phyloP scores from a whole-genome alignment of 2,329 filamentous ascomycete genomes.

The Ophiostoma ulmi region DNA sequence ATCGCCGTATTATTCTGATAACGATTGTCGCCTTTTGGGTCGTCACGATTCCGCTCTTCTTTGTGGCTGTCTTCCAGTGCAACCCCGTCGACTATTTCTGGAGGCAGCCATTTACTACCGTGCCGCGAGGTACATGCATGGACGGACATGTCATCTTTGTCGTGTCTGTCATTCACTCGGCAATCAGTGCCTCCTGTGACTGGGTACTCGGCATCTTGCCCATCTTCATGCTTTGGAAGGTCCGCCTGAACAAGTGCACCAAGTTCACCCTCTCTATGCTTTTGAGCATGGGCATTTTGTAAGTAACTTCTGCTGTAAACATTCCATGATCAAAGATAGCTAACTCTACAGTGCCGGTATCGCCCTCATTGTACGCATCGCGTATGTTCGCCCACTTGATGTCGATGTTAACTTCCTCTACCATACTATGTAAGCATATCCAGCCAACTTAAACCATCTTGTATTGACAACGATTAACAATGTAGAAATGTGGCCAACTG shows the following conservation, averaged over 20 bases:
- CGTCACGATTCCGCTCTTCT: slow-evolving; percentile 27
- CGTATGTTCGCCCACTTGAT: slow-evolving; percentile 32
- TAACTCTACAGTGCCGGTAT: slow-evolving; percentile 36
- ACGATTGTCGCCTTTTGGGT: slow-evolving; percentile 32
- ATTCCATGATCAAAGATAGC: background rate
- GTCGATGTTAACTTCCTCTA: slow-evolving; percentile 33
- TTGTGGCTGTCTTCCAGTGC: slow-evolving; percentile 42
- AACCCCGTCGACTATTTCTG: slow-evolving; percentile 46
- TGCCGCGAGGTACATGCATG: slow-evolving; percentile 39
- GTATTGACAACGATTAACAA: background rate
- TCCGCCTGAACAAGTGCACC: slow-evolving; percentile 44
- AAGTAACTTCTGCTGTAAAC: slow-evolving; percentile 25
- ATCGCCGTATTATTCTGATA: slow-evolving; percentile 38
- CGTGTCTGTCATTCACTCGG: slow-evolving; percentile 44
- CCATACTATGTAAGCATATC: slow-evolving; percentile 33
- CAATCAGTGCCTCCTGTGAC: slow-evolving; percentile 46
- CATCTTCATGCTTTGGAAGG: slow-evolving; percentile 46
- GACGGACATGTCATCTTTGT: slow-evolving; percentile 38
- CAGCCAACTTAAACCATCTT: background rate
- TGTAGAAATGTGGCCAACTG: slow-evolving; percentile 37
- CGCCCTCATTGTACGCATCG: slow-evolving; percentile 38
- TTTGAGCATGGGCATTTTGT: slow-evolving; percentile 48
- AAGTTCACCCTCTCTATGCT: slow-evolving; percentile 45
- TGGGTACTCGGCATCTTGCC: slow-evolving; percentile 48
- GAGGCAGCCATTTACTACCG: slow-evolving; percentile 34